Evolutionary conservation across 1,139 yeast genomes (phyloP).

Genomic region (Eremothecium gossypii): DNA sequence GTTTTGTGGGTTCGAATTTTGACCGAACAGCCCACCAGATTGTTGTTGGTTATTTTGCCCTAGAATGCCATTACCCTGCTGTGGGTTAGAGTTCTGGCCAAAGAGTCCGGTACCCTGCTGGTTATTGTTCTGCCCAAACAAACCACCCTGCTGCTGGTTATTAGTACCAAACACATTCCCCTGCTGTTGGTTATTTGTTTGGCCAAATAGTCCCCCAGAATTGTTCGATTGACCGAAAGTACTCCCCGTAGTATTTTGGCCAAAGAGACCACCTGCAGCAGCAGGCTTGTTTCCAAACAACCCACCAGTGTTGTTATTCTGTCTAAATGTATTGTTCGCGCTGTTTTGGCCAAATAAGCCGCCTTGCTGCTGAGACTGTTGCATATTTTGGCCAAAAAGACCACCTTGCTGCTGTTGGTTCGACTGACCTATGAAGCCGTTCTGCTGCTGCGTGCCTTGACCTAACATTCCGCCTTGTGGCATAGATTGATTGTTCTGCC

Average conservation of each 20-base stretch:
- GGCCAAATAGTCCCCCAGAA: constrained; percentile 19
- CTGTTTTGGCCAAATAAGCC: constrained; percentile 18
- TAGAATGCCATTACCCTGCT: constrained; percentile 21
- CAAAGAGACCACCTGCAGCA: constrained; percentile 28
- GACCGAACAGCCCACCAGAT: constrained; percentile 30
- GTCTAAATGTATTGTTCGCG: constrained; percentile 32
- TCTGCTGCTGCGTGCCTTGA: constrained; percentile 11
- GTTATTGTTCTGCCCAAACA: constrained; percentile 22
- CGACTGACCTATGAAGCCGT: constrained; percentile 30
- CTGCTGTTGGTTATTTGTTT: constrained; percentile 11
- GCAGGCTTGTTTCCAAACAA: constrained; percentile 38
- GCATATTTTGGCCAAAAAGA: constrained; percentile 25
- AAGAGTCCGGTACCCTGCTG: constrained; percentile 17
- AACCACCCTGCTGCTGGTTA: constrained; percentile 22
- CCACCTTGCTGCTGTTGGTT: constrained; percentile 17
- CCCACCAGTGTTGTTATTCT: constrained; percentile 25
- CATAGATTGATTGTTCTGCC: constrained; percentile 15
- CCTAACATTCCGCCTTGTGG: constrained; percentile 31
- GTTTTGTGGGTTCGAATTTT: constrained; percentile 10
- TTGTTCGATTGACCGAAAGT: constrained; percentile 14
- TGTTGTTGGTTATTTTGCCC: constrained; percentile 15
- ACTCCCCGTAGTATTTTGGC: constrained; percentile 12
- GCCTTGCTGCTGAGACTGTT: constrained; percentile 1
- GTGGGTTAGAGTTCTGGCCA: constrained; percentile 21
- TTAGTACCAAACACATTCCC: constrained; percentile 17